Evolutionary conservation across 1,284 basidiomycete genomes (phyloP).

Genomic region (Cutaneotrichosporon cutaneum): DNA sequence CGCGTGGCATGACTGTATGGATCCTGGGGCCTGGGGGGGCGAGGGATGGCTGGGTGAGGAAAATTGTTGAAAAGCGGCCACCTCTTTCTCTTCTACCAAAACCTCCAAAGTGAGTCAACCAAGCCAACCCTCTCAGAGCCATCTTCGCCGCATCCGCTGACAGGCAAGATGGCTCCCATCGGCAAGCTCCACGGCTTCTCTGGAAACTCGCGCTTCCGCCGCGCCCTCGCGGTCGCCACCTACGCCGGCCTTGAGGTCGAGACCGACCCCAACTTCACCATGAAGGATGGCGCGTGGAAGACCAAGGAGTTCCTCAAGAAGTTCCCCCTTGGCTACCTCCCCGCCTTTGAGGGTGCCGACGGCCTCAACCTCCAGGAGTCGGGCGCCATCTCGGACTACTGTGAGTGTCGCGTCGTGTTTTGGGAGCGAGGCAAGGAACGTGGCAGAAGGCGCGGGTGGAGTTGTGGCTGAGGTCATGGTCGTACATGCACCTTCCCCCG

Average conservation of each 20-base stretch:
- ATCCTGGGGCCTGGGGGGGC: neutral
- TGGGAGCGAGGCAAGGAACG: neutral
- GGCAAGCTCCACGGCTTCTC: conserved; percentile 43
- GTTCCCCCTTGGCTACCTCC: conserved; percentile 81
- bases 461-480: neutral
- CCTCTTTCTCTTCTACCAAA: conserved; percentile 1
- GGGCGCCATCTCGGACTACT: conserved; percentile 77
- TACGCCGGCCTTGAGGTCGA: conserved; percentile 69
- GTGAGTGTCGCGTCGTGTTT: conserved; percentile 61
- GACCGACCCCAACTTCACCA: conserved; percentile 64
- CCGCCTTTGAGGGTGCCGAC: conserved; percentile 73
- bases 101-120: conserved; percentile 22
- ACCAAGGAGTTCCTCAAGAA: conserved; percentile 74
- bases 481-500: neutral
- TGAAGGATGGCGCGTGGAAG: conserved; percentile 57
- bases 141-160: neutral
- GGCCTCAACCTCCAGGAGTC: conserved; percentile 77
- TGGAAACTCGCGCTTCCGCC: conserved; percentile 50
- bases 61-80: neutral
- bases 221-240: conserved; percentile 73
- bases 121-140: neutral
- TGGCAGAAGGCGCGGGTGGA: neutral
- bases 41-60: neutral
- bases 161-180: conserved; percentile 38
- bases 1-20: neutral